Evolutionary conservation across 2,329 filamentous ascomycete genomes (phyloP).

Genomic region (Arthrinium puccinioides): DNA sequence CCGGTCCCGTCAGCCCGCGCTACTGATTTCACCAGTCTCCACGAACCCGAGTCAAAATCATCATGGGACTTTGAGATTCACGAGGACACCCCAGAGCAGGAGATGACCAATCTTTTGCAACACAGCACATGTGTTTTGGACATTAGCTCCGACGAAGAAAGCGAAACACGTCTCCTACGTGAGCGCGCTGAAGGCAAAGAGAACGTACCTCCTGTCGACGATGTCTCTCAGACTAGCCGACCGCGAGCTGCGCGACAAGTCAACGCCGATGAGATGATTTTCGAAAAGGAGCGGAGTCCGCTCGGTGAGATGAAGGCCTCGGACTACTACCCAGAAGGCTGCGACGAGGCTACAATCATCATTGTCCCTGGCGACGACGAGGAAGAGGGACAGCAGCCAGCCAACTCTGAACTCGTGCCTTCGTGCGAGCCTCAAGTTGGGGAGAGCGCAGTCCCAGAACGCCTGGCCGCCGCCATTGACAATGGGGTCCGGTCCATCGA

Average conservation of each 20-base stretch:
- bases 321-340: conserved; percentile 62
- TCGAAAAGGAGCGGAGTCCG: conserved; percentile 58
- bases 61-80: conserved; percentile 92
- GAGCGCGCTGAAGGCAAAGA: conserved; percentile 68
- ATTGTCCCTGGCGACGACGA: conserved; percentile 56
- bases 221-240: conserved; percentile 50
- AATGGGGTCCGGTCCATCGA: conserved; percentile 22
- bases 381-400: conserved; percentile 20
- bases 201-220: conserved; percentile 73
- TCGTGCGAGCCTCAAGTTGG: conserved; percentile 17
- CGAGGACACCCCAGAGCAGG: conserved; percentile 83
- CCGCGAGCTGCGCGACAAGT: conserved; percentile 24
- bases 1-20: conserved; percentile 21
- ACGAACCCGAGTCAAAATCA: conserved; percentile 46
- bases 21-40: conserved; percentile 23
- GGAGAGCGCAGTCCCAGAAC: conserved; percentile 15
- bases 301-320: conserved; percentile 60
- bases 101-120: conserved; percentile 87
- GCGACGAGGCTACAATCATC: conserved; percentile 54
- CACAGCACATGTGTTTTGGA: conserved; percentile 83
- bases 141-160: conserved; percentile 82
- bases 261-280: conserved; percentile 44
- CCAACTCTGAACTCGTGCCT: conserved; percentile 15
- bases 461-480: conserved; percentile 13
- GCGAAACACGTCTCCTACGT: conserved; percentile 42